phyloP scores from a whole-genome alignment of 306 rosid species.

The Myrica gale region DNA sequence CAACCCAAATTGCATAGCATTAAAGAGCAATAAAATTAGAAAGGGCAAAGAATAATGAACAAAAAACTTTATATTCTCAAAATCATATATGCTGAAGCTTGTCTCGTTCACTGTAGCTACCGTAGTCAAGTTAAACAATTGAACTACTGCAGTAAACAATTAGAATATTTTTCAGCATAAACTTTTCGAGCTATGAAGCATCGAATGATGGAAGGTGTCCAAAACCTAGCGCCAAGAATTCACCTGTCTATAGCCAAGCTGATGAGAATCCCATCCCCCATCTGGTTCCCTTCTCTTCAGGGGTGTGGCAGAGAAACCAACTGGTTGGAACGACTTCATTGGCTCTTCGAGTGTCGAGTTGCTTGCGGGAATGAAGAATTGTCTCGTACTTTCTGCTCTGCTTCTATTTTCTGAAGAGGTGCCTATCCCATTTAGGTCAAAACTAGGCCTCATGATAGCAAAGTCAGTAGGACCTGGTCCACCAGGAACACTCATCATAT shows the following conservation, averaged over 20 bases:
- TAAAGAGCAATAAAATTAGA: slow-evolving; percentile 5
- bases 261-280: slow-evolving; percentile 39
- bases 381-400: slow-evolving; percentile 26
- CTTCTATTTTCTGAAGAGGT: slow-evolving; percentile 19
- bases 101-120: slow-evolving; percentile 16
- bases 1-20: slow-evolving; percentile 14
- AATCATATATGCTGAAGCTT: slow-evolving; percentile 19
- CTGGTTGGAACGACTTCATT: slow-evolving; percentile 26
- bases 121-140: slow-evolving; percentile 23
- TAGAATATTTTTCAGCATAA: slow-evolving; percentile 1
- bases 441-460: slow-evolving; percentile 11
- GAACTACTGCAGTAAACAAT: slow-evolving; percentile 13
- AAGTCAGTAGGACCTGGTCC: slow-evolving; percentile 20
- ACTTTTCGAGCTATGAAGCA: neutral
- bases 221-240: slow-evolving; percentile 28
- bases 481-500: slow-evolving; percentile 7
- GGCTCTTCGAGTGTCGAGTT: slow-evolving; percentile 25
- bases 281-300: slow-evolving; percentile 40
- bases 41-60: slow-evolving; percentile 21
- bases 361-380: slow-evolving; percentile 8
- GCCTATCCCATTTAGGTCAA: slow-evolving; percentile 8
- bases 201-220: neutral
- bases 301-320: slow-evolving; percentile 12
- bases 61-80: slow-evolving; percentile 19
- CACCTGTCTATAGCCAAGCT: slow-evolving; percentile 24